Base-by-base conservation (phyloP, 805 yeast species). In the Danielia reshetovae region DNA sequence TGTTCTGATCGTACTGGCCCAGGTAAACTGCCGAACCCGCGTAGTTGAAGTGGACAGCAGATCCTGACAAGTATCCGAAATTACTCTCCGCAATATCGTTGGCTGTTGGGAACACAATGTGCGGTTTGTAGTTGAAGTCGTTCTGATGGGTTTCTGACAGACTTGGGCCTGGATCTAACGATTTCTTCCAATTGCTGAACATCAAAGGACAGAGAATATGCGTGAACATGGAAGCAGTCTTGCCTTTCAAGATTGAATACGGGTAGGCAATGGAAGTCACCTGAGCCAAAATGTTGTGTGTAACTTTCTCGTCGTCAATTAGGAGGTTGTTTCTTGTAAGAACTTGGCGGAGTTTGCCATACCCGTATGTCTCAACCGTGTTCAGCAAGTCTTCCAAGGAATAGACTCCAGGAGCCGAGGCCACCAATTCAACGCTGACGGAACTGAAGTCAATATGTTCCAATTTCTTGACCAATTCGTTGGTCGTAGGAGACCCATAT, bases 201-300 rank as follows among this genome's bases (percentile, higher is more conserved):
- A 67, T 54, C 22, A 72, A 46, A 4, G 79, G 77, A 16, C 73
- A 63, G 6, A 75, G 45, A 5, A 75, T 34, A 45, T 75, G 77
- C 0, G 76, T 57, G 42, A 72, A 69, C 1, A 73, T 54, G 18
- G 76, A 74, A 1, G 59, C 45, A 1, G 64, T 51, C 9, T 54
- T 29, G 7, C 52, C 49, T 24, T 53, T 43, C 4, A 38, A 30
- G 13, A 46, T 36, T 11, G 46, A 32, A 36, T 57, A 63, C 0
- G 80, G 77, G 4, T 65, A 67, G 1, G 79, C 69, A 11, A 75
- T 70, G 1, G 79, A 64, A 0, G 79, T 68, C 1, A 57, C 62
- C 49, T 74, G 79, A 0, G 75, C 63, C 4, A 74, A 40, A 5
- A 70, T 34, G 34, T 65, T 57, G 23, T 65, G 45, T 31, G 36